Conservation (phyloP, 2,329 filamentous ascomycete species). For the Blastomyces percursus region DNA sequence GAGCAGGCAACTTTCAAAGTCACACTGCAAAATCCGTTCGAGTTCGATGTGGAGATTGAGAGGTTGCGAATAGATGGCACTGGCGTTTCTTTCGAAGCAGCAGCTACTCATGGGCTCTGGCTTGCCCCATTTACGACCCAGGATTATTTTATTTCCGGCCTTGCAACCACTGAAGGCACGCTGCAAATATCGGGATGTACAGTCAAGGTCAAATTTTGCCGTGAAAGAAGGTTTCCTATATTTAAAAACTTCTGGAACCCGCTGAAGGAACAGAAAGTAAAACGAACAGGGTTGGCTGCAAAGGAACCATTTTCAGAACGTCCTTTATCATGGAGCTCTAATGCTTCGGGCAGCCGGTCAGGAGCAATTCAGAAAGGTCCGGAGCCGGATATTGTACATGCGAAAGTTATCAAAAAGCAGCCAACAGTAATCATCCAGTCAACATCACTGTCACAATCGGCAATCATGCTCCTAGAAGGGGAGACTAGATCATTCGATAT, state of each 20-base stretch:
- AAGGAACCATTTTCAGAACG: conserved; percentile 42
- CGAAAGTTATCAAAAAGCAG: conserved; percentile 70
- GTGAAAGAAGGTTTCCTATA: conserved; percentile 72
- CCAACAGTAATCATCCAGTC: conserved; percentile 66
- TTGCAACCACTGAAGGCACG: conserved; percentile 54
- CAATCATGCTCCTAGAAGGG: conserved; percentile 86
- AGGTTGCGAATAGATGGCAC: conserved; percentile 63
- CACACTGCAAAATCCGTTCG: conserved; percentile 85
- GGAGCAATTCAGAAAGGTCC: conserved; percentile 24
- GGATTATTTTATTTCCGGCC: conserved; percentile 59
- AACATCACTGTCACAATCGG: conserved; percentile 68
- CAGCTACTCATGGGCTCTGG: conserved; percentile 50
- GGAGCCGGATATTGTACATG: conserved; percentile 33
- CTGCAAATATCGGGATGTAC: conserved; percentile 67
- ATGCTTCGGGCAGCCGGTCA: conserved; percentile 28
- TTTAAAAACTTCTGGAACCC: conserved; percentile 67
- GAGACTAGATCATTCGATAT: conserved; percentile 68
- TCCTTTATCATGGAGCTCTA: conserved; percentile 35
- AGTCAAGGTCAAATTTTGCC: conserved; percentile 70
- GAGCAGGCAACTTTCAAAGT: conserved; percentile 70
- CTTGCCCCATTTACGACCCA: conserved; percentile 78
- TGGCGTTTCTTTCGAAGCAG: conserved; percentile 60
- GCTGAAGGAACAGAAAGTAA: conserved; percentile 59
- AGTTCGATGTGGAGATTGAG: conserved; percentile 85
- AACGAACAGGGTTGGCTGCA: conserved; percentile 56